Conservation (phyloP, 805 yeast species). For the Kodamaea leandrae region DNA sequence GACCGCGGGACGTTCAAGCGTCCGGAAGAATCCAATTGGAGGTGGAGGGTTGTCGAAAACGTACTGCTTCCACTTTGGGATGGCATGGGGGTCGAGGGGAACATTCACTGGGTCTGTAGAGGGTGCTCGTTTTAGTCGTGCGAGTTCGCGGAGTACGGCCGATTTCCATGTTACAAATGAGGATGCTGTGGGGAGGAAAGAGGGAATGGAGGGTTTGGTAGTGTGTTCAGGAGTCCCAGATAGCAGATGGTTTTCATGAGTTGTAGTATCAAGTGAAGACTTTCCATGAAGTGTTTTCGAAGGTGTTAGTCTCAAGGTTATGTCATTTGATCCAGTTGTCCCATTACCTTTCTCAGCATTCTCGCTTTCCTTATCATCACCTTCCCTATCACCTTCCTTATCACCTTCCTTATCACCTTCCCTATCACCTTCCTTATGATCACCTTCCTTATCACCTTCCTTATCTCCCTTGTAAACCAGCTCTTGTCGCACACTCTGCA, state of each 20-base stretch:
- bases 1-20: constrained; percentile 30
- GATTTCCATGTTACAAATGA: not conserved
- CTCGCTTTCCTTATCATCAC: too few species aligned
- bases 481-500: constrained; percentile 29
- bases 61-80: constrained; percentile 28
- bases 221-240: not conserved
- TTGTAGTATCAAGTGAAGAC: not conserved
- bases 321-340: too few species aligned
- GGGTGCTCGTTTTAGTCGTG: constrained; percentile 10
- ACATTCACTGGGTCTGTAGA: too few species aligned
- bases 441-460: not conserved
- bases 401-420: too few species aligned
- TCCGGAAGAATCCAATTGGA: constrained; percentile 17
- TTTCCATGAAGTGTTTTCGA: too few species aligned
- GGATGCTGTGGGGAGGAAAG: too few species aligned
- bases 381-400: too few species aligned
- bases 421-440: too few species aligned
- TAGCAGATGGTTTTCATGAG: not conserved
- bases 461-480: constrained; percentile 23
- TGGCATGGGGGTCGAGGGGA: constrained; percentile 1
- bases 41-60: constrained; percentile 32
- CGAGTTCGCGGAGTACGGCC: constrained; percentile 6
- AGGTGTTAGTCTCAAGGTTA: too few species aligned
- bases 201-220: not conserved
- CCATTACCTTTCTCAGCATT: too few species aligned